A percentile compares a stretch with the other conserved stretches of the same genome.
phyloP scores from a whole-genome alignment of 2,329 filamentous ascomycete species.

The Fusarium sp. region DNA sequence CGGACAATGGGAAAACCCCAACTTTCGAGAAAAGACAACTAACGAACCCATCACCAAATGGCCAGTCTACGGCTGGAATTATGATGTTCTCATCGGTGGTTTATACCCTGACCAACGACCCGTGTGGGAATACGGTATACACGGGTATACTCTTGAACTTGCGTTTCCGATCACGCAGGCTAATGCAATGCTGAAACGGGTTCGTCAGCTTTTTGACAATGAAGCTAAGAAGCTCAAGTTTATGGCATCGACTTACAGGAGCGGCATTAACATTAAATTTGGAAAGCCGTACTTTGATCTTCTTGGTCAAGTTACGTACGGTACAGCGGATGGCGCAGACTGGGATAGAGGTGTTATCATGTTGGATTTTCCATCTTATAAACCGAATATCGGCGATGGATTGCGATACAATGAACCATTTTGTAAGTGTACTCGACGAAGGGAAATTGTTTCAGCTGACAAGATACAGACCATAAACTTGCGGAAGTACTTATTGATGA shows the following conservation, averaged over 20 bases:
- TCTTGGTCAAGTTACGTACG: neutral
- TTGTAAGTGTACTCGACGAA: accelerated
- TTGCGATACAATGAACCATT: neutral
- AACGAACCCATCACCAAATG: neutral
- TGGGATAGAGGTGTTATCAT: slow-evolving; percentile 11
- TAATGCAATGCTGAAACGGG: neutral
- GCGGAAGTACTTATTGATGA: neutral
- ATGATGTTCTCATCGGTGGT: slow-evolving; percentile 10
- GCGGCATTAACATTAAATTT: slow-evolving; percentile 12
- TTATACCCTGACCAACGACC: neutral
- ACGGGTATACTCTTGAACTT: neutral
- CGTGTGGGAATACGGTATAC: neutral
- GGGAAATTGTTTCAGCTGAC: accelerated
- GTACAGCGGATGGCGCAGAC: neutral
- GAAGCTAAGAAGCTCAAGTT: slow-evolving; percentile 4
- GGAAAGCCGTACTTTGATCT: neutral
- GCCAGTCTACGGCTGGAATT: slow-evolving; percentile 9
- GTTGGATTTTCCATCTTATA: neutral
- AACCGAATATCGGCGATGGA: neutral
- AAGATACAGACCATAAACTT: neutral
- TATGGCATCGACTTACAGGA: neutral
- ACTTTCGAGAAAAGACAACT: slow-evolving; percentile 8
- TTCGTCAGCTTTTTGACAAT: neutral
- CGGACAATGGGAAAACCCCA: slow-evolving; percentile 8
- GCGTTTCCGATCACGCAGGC: neutral